Evolutionary conservation across 495 filamentous ascomycete genomes (phyloP).

Genomic region (Aspergillus homomorphus): DNA sequence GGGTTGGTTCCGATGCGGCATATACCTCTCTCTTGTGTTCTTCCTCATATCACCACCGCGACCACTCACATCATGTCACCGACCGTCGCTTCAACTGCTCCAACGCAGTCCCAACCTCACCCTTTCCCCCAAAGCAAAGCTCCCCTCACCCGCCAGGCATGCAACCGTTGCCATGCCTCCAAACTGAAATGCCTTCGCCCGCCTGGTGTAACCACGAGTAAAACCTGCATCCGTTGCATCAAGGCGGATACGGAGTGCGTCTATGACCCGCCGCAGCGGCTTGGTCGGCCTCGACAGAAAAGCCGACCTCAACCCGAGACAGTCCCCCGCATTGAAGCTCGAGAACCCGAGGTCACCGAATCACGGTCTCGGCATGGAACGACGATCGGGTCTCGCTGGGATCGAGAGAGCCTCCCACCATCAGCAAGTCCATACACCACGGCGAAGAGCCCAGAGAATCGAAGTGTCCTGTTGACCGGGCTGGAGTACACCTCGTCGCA

Average conservation of each 20-base stretch:
- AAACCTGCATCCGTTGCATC: background rate
- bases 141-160: background rate
- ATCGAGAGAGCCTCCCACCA: background rate
- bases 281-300: constrained; percentile 1
- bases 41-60: background rate
- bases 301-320: background rate
- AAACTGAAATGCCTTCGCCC: background rate
- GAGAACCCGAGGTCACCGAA: background rate
- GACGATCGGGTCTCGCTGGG: background rate
- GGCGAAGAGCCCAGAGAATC: background rate
- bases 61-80: background rate
- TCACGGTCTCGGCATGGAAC: background rate
- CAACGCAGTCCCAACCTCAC: background rate
- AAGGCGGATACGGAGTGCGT: background rate
- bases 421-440: background rate
- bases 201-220: background rate
- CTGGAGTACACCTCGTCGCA: background rate
- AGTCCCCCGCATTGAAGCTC: background rate
- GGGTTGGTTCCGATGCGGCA: background rate
- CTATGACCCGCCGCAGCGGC: background rate
- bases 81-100: background rate
- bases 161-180: background rate
- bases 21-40: background rate
- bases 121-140: background rate
- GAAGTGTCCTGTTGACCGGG: background rate